Base-by-base conservation (phyloP, 441 rosid genomes). In the Gossypium lobatum region DNA sequence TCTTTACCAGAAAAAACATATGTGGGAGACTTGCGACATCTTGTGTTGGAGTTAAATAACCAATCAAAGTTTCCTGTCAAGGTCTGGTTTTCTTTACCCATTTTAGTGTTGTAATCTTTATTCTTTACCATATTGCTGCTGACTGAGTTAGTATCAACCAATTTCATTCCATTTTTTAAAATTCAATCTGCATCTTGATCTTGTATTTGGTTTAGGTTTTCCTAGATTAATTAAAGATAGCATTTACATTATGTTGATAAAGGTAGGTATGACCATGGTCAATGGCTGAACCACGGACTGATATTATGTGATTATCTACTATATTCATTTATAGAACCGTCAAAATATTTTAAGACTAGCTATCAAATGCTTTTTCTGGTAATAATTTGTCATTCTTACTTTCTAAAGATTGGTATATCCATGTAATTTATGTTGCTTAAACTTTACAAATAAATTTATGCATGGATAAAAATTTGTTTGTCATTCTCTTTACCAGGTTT, bases 11-110 rank as follows among this genome's bases (percentile, higher is more conserved):
- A 79, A 75, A 86, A 85, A 79, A 79, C 85, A 72, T 87, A 92
- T 85, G 88, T 87, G 28, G 99, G 98, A 81, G 91, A 92, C 83
- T 80, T 93, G 77, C 83, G 79, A 54, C 86, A 80, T 82, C 89
- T 89, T 84, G 86, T 91, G 79, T 83, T 96, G 73, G 89, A 92
- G 76, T 83, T 96, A 77, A 92, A 59, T 77, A 96, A 92, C 86
- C 84, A 71, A 63, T 91, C 98, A 69, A 88, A 91, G 52, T 72
- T 81, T 78, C 83, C 91, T 57, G 91, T 92, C 48, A 92, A 93
- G 97, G 99, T 95, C 82, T 74, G 75, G 20, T 64, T 39, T 71
- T 77, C 73, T 54, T 72, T 64, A 34, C 18, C 55, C 59, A 64
- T 75, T 72, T 13, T 58, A 9, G 18, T 59, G 39, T 18, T 64